Conservation (phyloP, 2,329 filamentous ascomycete species). For the Fusarium sp. region DNA sequence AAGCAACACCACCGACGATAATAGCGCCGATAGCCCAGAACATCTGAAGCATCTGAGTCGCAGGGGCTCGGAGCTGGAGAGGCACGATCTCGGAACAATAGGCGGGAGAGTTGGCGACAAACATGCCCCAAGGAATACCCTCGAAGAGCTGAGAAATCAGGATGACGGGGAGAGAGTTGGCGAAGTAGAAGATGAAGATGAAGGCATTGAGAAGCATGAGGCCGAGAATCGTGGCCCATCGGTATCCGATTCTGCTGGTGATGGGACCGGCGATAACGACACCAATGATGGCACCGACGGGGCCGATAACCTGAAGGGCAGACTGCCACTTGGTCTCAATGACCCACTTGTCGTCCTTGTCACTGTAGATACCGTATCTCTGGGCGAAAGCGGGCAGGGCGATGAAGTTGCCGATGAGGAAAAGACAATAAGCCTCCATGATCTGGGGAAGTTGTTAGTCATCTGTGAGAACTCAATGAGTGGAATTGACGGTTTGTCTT, state of each 20-base stretch:
- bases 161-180: slow-evolving; percentile 56
- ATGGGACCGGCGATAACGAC: slow-evolving; percentile 56
- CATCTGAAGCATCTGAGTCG: slow-evolving; percentile 73
- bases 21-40: slow-evolving; percentile 73
- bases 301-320: slow-evolving; percentile 53
- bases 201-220: slow-evolving; percentile 57
- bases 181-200: slow-evolving; percentile 68
- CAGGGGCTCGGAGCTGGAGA: slow-evolving; percentile 66
- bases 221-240: slow-evolving; percentile 53
- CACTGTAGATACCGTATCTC: slow-evolving; percentile 53
- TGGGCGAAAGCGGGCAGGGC: slow-evolving; percentile 56
- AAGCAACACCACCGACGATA: slow-evolving; percentile 69
- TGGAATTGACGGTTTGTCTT: slow-evolving; percentile 34
- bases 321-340: slow-evolving; percentile 60
- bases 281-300: slow-evolving; percentile 54
- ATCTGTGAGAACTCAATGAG: not conserved
- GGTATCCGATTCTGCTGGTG: slow-evolving; percentile 55
- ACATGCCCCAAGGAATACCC: slow-evolving; percentile 72
- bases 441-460: slow-evolving; percentile 51
- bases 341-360: slow-evolving; percentile 39
- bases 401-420: slow-evolving; percentile 62
- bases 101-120: slow-evolving; percentile 72
- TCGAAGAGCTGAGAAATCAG: slow-evolving; percentile 68
- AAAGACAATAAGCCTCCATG: slow-evolving; percentile 65
- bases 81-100: slow-evolving; percentile 73